Percentiles rank a stretch among this genome's conserved stretches.
Conservation (phyloP, 352 stramenopile genomes). For the Globisporangium barbulae region DNA sequence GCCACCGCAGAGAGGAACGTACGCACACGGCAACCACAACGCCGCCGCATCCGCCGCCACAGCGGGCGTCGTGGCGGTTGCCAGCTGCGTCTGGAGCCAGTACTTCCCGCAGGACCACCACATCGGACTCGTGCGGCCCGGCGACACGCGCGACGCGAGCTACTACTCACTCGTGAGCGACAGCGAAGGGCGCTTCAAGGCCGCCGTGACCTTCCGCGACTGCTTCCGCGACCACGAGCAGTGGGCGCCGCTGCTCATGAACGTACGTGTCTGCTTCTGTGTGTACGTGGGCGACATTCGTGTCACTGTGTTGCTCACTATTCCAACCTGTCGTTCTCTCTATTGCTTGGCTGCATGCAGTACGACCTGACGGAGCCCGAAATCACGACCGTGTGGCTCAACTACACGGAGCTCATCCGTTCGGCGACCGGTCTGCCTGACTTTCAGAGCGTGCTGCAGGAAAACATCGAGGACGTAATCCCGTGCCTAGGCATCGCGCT, state of each 20-base stretch:
- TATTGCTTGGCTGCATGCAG: slow-evolving; percentile 13
- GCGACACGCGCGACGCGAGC: slow-evolving; percentile 36
- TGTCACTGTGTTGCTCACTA: neutral
- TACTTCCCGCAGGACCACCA: slow-evolving; percentile 73
- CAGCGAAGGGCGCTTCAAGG: slow-evolving; percentile 51
- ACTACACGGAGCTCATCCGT: slow-evolving; percentile 51
- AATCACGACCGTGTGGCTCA: slow-evolving; percentile 46
- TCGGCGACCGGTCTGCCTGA: slow-evolving; percentile 34
- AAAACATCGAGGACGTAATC: slow-evolving; percentile 59
- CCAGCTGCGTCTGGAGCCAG: slow-evolving; percentile 72
- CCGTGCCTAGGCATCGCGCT: slow-evolving; percentile 62
- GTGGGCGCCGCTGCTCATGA: slow-evolving; percentile 43
- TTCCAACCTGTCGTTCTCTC: neutral
- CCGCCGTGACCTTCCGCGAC: slow-evolving; percentile 50
- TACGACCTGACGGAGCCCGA: slow-evolving; percentile 50
- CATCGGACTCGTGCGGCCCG: slow-evolving; percentile 34
- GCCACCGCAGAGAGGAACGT: slow-evolving; percentile 1
- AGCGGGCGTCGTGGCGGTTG: slow-evolving; percentile 23
- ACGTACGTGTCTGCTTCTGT: slow-evolving; percentile 7
- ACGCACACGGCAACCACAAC: neutral
- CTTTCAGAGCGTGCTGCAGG: slow-evolving; percentile 50
- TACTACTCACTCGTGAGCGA: slow-evolving; percentile 53
- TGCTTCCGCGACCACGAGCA: slow-evolving; percentile 48
- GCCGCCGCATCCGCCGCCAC: neutral
- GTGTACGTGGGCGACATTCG: neutral